These are phyloP conservation scores for Aspergillus pseudotamarii DNA, from an alignment of 2,329 filamentous ascomycete genomes.

Conservation along the genomic window DNA sequence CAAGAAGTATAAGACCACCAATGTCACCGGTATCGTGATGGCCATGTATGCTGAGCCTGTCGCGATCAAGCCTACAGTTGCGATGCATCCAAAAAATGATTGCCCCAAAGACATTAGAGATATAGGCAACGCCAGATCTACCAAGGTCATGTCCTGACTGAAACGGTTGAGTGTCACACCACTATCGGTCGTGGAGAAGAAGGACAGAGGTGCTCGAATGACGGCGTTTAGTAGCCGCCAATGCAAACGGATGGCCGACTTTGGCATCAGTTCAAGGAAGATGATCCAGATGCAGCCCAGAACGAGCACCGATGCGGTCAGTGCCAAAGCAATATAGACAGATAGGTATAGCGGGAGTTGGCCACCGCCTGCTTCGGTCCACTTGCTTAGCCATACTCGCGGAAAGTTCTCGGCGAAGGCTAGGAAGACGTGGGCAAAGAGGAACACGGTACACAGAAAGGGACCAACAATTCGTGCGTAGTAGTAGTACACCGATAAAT, in stretches of 20 bases:
- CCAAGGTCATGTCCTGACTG: constrained; percentile 30
- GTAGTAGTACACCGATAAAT: constrained; percentile 1
- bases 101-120: constrained; percentile 1
- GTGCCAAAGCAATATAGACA: constrained; percentile 3
- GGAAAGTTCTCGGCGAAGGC: constrained; percentile 2
- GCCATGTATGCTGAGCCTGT: constrained; percentile 39
- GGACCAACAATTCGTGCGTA: not conserved
- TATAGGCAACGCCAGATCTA: constrained; percentile 26
- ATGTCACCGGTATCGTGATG: constrained; percentile 43
- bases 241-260: constrained; percentile 11
- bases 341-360: not conserved
- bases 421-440: not conserved
- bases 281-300: not conserved
- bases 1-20: constrained; percentile 45
- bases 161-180: constrained; percentile 24
- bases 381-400: constrained; percentile 36
- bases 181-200: constrained; percentile 16
- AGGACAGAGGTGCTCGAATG: constrained; percentile 19
- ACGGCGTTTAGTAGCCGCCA: constrained; percentile 9
- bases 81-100: not conserved
- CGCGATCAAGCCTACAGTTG: constrained; percentile 24
- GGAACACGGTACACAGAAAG: not conserved
- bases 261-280: constrained; percentile 11
- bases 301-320: not conserved
- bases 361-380: not conserved